A percentile compares a stretch with the other conserved stretches of the same genome.
phyloP scores from a whole-genome alignment of 2,329 filamentous ascomycete genomes.

The Fusarium lateritium region DNA sequence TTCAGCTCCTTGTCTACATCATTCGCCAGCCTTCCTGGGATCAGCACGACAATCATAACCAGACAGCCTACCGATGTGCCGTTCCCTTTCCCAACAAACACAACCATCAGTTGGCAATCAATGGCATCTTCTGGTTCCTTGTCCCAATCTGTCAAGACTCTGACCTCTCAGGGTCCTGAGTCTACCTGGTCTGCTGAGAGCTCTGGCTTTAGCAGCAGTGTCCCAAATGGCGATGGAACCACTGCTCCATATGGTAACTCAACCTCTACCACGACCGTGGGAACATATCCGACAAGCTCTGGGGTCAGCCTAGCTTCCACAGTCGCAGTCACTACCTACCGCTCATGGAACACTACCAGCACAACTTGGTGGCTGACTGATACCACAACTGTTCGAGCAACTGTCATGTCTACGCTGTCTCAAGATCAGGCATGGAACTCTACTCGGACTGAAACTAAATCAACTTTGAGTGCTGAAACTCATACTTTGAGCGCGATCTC shows the following conservation, averaged over 20 bases:
- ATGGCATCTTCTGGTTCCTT: conserved; percentile 1
- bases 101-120: conserved; percentile 25
- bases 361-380: conserved; percentile 14
- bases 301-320: conserved; percentile 8
- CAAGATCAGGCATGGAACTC: conserved; percentile 12
- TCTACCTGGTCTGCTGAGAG: conserved; percentile 4
- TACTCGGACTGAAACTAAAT: conserved; percentile 13
- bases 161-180: neutral
- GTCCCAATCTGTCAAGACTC: conserved; percentile 1
- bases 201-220: conserved; percentile 22
- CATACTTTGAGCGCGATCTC: conserved; percentile 1
- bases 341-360: conserved; percentile 18
- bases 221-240: conserved; percentile 13
- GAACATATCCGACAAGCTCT: conserved; percentile 10
- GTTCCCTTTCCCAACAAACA: conserved; percentile 37
- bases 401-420: conserved; percentile 7
- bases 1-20: conserved; percentile 14
- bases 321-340: conserved; percentile 11
- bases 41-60: conserved; percentile 30
- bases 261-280: conserved; percentile 16
- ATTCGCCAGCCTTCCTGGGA: conserved; percentile 4
- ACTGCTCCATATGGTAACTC: conserved; percentile 40
- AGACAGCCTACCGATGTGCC: conserved; percentile 16
- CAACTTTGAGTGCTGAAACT: conserved; percentile 9
- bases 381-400: conserved; percentile 12